Evolutionary conservation across 345 rosid genomes (phyloP).

Genomic region (Nephelium lappaceum): DNA sequence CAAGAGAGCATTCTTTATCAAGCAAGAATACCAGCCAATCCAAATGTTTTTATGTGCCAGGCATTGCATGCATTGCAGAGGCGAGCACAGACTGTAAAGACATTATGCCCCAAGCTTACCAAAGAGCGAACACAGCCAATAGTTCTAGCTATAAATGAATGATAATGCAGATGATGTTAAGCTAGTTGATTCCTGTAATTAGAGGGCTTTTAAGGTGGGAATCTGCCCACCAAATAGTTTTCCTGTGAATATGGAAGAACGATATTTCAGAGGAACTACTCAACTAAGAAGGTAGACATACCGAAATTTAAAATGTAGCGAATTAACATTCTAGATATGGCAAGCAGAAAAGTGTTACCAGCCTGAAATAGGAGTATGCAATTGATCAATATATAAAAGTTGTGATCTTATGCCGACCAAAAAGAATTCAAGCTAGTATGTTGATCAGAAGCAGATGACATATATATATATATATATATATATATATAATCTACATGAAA

Average conservation of each 20-base stretch:
- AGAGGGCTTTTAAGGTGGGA: conserved; percentile 22
- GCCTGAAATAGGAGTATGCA: neutral
- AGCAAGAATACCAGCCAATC: neutral
- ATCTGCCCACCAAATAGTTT: conserved; percentile 1
- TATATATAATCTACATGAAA: neutral
- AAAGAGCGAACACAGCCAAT: neutral
- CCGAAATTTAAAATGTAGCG: neutral
- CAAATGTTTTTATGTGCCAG: neutral
- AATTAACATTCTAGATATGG: neutral
- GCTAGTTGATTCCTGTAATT: neutral
- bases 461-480: neutral
- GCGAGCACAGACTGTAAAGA: neutral
- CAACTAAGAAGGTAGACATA: neutral
- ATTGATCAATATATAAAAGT: neutral
- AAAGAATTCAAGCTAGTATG: neutral
- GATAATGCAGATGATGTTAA: neutral
- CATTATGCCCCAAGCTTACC: neutral
- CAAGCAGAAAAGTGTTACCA: conserved; percentile 1
- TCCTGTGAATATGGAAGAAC: conserved; percentile 20
- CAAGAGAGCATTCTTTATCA: neutral
- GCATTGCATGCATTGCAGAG: conserved; percentile 1
- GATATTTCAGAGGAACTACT: conserved; percentile 6
- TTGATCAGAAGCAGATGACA: neutral
- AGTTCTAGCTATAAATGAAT: neutral
- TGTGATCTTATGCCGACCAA: neutral